A percentile compares a stretch with the other conserved stretches of the same genome.
Evolutionary conservation across 2,329 filamentous ascomycete genomes (phyloP).

Genomic region (Hymenotorrendiella dingleyae): DNA sequence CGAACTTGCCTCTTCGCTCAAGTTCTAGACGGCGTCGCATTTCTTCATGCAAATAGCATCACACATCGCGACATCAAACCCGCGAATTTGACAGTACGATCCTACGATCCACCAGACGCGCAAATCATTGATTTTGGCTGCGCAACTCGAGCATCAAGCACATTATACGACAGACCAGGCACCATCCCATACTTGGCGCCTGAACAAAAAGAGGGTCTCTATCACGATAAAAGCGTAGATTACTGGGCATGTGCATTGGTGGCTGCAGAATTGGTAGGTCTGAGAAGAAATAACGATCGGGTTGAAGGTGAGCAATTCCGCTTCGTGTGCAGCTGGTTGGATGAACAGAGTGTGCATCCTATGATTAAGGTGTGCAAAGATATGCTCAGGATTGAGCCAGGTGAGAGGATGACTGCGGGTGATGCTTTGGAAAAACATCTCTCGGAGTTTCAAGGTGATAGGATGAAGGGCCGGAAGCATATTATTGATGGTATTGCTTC

Average conservation of each 20-base stretch:
- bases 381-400: slow-evolving; percentile 9
- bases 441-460: slow-evolving; percentile 1
- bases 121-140: slow-evolving; percentile 22
- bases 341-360: not conserved
- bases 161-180: slow-evolving; percentile 17
- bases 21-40: slow-evolving; percentile 16
- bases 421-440: slow-evolving; percentile 6
- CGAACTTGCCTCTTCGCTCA: slow-evolving; percentile 17
- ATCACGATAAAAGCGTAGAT: slow-evolving; percentile 13
- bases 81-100: slow-evolving; percentile 12
- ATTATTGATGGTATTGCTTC: slow-evolving; percentile 1
- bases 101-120: slow-evolving; percentile 18
- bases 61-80: slow-evolving; percentile 21
- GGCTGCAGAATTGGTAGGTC: slow-evolving; percentile 6
- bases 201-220: slow-evolving; percentile 13
- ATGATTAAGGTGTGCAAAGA: not conserved
- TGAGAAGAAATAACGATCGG: slow-evolving; percentile 5
- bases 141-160: slow-evolving; percentile 11
- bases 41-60: slow-evolving; percentile 15
- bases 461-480: slow-evolving; percentile 5
- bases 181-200: slow-evolving; percentile 22
- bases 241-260: slow-evolving; percentile 18
- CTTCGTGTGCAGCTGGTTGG: not conserved
- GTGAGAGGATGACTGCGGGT: slow-evolving; percentile 5
- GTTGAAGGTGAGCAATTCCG: slow-evolving; percentile 3